These are phyloP conservation scores for Crithidia brevicula DNA, from an alignment of 208 protist species.

Conservation along the genomic window DNA sequence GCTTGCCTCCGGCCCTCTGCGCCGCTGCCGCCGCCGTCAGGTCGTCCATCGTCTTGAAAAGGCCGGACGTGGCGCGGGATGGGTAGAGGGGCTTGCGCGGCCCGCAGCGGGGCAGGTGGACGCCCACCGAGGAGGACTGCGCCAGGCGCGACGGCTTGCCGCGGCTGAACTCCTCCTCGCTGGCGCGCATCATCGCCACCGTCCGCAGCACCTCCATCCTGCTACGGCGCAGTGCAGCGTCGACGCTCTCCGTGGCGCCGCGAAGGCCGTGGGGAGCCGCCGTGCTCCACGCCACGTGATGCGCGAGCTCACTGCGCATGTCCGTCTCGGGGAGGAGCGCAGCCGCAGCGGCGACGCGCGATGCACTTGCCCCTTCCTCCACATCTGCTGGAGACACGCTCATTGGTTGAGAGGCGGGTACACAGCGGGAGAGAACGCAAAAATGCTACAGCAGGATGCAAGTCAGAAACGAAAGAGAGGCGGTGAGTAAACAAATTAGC, in stretches of 20 bases:
- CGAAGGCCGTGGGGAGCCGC: constrained; percentile 4
- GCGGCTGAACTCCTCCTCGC: constrained; percentile 14
- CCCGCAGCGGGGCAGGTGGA: neutral
- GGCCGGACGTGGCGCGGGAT: neutral
- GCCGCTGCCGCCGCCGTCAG: neutral
- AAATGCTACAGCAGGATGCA: neutral
- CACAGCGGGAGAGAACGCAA: too few species aligned
- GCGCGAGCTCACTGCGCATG: constrained; percentile 5
- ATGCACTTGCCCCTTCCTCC: neutral
- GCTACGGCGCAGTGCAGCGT: constrained; percentile 8
- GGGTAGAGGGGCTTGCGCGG: constrained; percentile 20
- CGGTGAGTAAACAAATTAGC: too few species aligned
- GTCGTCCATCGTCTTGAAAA: constrained; percentile 20
- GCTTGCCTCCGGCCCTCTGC: neutral
- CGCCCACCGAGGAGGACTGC: neutral
- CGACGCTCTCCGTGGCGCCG: constrained; percentile 7
- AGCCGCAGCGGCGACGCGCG: neutral
- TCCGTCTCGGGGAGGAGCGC: too few species aligned
- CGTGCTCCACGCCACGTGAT: constrained; percentile 15
- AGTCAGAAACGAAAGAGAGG: constrained; percentile 1
- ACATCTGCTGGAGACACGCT: too few species aligned
- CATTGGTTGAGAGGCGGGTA: too few species aligned
- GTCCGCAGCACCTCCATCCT: constrained; percentile 29
- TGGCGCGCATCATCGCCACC: constrained; percentile 23
- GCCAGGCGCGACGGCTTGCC: neutral